Base-by-base conservation (phyloP, 2,329 filamentous ascomycete species). In the Lasiodiplodia gonubiensis region DNA sequence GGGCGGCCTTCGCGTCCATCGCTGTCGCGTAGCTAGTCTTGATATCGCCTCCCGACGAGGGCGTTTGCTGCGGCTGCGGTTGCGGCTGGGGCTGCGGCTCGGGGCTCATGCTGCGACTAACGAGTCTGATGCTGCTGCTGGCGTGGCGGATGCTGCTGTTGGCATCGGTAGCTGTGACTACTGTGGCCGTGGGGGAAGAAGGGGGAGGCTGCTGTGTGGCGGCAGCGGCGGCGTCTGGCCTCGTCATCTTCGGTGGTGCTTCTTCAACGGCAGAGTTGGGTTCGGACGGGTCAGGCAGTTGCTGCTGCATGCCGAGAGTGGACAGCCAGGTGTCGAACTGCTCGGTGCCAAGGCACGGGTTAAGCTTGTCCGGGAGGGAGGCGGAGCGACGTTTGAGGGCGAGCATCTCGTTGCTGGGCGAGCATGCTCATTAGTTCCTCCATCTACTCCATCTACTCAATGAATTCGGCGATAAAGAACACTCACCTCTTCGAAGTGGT, bases 301-400 rank as follows among this genome's bases (percentile, higher is more conserved):
- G 61, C 25, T 59, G 48, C n/a, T 67, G 39, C 11, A 18, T 16
- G 27, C 49, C 67, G 33, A 71, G 60, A 1, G 66, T 67, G 8
- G 69, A 70, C 18, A 71, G 66, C 70, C 70, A 72, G 5, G 68
- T 67, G 49, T 72, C 70, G 27, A 72, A 66, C 16, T 67, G 64
- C 25, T 72, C 70, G 37, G 68, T 70, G 30, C 66, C 67, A 7
- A 68, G 35, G 65, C 70, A 33, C 63, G 57, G 25, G 46, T 66
- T 27, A 37, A 54, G 30, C 55, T 66, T 57, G 63, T 68, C 33
- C 8, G 59, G 67, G 14, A 60, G 48, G n/a, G 59, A 68, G 16
- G 49, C 64, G 7, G 66, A 67, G 33, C 49, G 55, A 5, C 57
- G 55, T 48, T 67, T 67, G 33, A 63, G 8, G 11, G 59, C 18